Evolutionary conservation across 345 rosid genomes (phyloP).

Genomic region (Tarenaya hassleriana): DNA sequence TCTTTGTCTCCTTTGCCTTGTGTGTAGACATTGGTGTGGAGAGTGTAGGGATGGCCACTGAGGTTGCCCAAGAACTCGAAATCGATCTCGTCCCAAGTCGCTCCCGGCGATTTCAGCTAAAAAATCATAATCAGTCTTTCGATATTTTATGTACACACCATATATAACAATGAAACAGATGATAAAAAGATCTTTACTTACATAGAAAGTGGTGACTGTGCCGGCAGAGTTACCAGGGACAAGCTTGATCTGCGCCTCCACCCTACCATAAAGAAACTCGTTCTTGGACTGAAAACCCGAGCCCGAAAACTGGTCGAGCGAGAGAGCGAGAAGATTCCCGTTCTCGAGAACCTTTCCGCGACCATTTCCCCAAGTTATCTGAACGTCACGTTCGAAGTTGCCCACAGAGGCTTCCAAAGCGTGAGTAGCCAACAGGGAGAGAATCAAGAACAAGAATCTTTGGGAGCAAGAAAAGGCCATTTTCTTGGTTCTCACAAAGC

Average conservation of each 20-base stretch:
- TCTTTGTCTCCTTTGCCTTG: too few relatives aligned
- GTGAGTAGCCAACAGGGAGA: slow-evolving; percentile 17
- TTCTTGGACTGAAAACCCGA: slow-evolving; percentile 55
- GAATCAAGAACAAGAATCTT: slow-evolving; percentile 16
- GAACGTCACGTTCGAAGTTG: slow-evolving; percentile 38
- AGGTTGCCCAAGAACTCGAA: too few relatives aligned
- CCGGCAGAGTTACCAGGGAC: slow-evolving; percentile 58
- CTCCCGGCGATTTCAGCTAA: too few relatives aligned
- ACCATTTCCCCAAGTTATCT: slow-evolving; percentile 57
- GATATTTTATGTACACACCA: too few relatives aligned
- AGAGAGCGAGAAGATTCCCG: slow-evolving; percentile 52
- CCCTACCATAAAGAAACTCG: slow-evolving; percentile 44
- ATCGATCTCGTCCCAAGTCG: too few relatives aligned
- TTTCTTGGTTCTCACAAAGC: slow-evolving; percentile 15
- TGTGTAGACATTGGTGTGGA: too few relatives aligned
- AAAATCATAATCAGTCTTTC: too few relatives aligned
- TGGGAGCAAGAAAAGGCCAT: slow-evolving; percentile 21
- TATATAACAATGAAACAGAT: background rate
- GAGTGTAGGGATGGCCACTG: too few relatives aligned
- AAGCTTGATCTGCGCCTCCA: slow-evolving; percentile 50
- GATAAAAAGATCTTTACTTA: slow-evolving; percentile 22
- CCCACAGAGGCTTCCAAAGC: slow-evolving; percentile 24
- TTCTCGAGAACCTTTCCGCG: slow-evolving; percentile 46
- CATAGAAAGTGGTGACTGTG: slow-evolving; percentile 49
- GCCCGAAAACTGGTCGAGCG: slow-evolving; percentile 51